phyloP scores from a whole-genome alignment of 2,329 filamentous ascomycete genomes.

The Fusarium virguliforme region DNA sequence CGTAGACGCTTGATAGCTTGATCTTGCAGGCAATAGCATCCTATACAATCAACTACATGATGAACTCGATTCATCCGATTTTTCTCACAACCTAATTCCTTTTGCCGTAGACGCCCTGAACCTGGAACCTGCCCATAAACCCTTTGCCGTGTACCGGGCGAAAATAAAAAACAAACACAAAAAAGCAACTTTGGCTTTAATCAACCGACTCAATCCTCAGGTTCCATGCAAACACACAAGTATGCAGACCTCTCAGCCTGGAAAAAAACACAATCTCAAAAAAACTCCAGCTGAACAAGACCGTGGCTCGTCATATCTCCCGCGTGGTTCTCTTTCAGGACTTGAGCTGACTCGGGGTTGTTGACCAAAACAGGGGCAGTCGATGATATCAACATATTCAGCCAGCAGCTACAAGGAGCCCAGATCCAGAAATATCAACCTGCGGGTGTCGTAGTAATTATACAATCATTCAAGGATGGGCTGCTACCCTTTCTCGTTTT shows the following conservation, averaged over 20 bases:
- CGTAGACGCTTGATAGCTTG: background rate
- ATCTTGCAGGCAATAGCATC: constrained; percentile 29
- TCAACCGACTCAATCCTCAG: constrained; percentile 32
- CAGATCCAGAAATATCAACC: constrained; percentile 20
- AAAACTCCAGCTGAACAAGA: constrained; percentile 50
- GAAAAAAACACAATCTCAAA: constrained; percentile 48
- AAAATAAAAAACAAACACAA: constrained; percentile 25
- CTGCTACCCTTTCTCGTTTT: constrained; percentile 5
- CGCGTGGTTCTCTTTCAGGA: constrained; percentile 22
- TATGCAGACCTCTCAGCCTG: constrained; percentile 42
- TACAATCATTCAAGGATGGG: constrained; percentile 38
- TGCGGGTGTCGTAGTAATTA: constrained; percentile 38
- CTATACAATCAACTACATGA: constrained; percentile 35
- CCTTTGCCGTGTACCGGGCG: constrained; percentile 30
- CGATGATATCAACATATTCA: constrained; percentile 16
- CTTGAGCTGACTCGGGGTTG: constrained; percentile 7
- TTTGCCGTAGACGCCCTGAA: constrained; percentile 49
- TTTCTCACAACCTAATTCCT: constrained; percentile 46
- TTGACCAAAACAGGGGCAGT: constrained; percentile 16
- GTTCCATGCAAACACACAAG: constrained; percentile 35
- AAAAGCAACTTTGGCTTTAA: constrained; percentile 13
- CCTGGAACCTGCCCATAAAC: constrained; percentile 42
- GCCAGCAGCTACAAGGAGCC: constrained; percentile 1
- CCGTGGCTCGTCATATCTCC: constrained; percentile 42
- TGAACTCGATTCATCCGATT: constrained; percentile 44